Evolutionary conservation across 2,329 filamentous ascomycete genomes (phyloP), one percentile per base, ranked within the genome.

Genomic region (Zalaria obscura): DNA sequence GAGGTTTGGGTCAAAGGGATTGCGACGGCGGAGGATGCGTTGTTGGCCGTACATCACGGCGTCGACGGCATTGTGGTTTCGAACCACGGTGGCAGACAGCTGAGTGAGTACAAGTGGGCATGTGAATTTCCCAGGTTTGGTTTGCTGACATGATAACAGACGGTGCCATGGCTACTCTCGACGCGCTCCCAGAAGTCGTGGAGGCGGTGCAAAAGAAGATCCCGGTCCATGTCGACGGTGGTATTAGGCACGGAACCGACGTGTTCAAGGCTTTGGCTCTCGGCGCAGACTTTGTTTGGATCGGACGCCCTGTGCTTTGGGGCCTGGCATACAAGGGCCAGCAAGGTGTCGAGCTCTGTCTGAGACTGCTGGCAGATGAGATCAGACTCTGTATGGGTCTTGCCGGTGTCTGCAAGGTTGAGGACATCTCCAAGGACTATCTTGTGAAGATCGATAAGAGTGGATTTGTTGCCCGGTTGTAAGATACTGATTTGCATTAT

Each of bases 221-320:
- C 66, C 33, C 72, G 70, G 55, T 81, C 11, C 65, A 80, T 31
- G 70, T 80, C 7, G 78, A 81, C 49, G 68, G 64, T 5, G 71
- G 72, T 1, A 66, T 75, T 36, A 52, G 72, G 38, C 65, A 67
- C 11, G 72, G 70, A 0, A 67, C 63, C 1, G 72, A 76, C 50
- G 61, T 73, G 10, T 67, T 75, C 55, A 75, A 75, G 53, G 72
- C 71, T 1, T 52, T 72, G 2, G 64, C 65, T 1, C 52, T 72
- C 3, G 68, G 67, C 5, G 68, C 67, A 0, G 55, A 67, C 27
- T 52, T 50, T 40, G 47, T 49, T 42, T 71, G 55, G 65, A 54
- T 68, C 5, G 68, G 69, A 1, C 49, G 69, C 33, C 62, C 65
- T 3, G 56, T 62, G 11, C 57, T 71, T 4, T 72, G 67, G 68